Conservation (phyloP, 306 rosid genomes). For the Albizia julibrissin region DNA sequence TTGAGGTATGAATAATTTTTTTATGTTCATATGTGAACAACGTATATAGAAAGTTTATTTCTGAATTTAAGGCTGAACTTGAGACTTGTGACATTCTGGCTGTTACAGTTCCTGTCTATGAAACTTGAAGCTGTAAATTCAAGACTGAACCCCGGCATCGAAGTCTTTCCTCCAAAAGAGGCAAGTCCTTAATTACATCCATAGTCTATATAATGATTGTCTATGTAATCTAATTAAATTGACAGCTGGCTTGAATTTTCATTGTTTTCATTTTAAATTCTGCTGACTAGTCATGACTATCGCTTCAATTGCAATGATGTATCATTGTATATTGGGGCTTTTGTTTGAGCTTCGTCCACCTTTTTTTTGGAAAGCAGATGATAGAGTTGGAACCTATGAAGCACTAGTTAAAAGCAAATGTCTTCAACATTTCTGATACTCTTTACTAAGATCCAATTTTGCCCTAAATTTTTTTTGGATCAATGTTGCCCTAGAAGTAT, state of each 20-base stretch:
- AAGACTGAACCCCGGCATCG: conserved; percentile 64
- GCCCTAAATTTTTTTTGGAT: too few species aligned
- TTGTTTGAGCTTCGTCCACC: neutral
- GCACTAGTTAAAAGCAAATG: neutral
- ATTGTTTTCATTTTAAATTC: neutral
- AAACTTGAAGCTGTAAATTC: conserved; percentile 93
- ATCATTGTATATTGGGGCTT: neutral
- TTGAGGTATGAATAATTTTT: conserved; percentile 60
- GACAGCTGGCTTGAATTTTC: neutral
- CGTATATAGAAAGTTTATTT: neutral
- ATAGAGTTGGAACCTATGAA: neutral
- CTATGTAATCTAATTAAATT: neutral
- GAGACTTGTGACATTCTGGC: conserved; percentile 27
- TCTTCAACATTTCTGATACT: neutral
- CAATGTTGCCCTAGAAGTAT: too few species aligned
- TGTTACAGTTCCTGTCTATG: conserved; percentile 87
- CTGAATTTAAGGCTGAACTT: conserved; percentile 15
- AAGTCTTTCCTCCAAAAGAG: conserved; percentile 78
- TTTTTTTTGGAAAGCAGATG: neutral
- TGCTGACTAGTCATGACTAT: neutral
- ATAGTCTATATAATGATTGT: neutral
- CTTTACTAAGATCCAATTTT: neutral
- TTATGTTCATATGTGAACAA: neutral
- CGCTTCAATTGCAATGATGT: neutral
- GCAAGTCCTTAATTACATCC: conserved; percentile 43